Evolutionary conservation across 106 monocot species (phyloP).

Genomic region (Gastrodia elata): DNA sequence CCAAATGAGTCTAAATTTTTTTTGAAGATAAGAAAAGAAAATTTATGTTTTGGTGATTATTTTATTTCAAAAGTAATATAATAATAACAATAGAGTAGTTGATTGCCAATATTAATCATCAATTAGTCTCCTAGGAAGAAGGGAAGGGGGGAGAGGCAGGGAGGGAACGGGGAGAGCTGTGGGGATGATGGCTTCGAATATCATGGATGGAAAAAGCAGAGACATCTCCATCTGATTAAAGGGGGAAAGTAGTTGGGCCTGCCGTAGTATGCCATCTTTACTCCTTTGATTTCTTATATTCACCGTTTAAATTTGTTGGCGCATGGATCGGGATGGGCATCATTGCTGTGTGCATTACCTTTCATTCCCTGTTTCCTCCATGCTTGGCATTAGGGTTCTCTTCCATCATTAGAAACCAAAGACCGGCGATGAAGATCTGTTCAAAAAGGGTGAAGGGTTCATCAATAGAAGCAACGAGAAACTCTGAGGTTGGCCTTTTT

Average conservation of each 20-base stretch:
- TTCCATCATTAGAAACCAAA: slow-evolving; percentile 15
- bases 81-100: too few species aligned
- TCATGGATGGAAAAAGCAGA: slow-evolving; percentile 18
- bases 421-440: not conserved
- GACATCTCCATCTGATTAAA: slow-evolving; percentile 25
- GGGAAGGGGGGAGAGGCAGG: not conserved
- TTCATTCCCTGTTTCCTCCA: slow-evolving; percentile 17
- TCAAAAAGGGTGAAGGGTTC: not conserved
- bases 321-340: not conserved
- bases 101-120: too few species aligned
- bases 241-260: slow-evolving; percentile 1
- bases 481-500: not conserved
- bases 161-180: not conserved
- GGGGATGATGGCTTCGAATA: slow-evolving; percentile 14
- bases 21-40: too few species aligned
- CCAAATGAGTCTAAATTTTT: too few species aligned
- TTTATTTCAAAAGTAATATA: too few species aligned
- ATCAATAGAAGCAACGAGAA: not conserved
- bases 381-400: slow-evolving; percentile 19
- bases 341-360: slow-evolving; percentile 6
- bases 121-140: not conserved
- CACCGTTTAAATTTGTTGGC: not conserved
- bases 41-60: too few species aligned
- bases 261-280: not conserved
- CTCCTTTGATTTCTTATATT: not conserved